These are phyloP conservation scores for Sporobolus alterniflorus DNA, from an alignment of 202 grass and related monocot species.

Conservation along the genomic window DNA sequence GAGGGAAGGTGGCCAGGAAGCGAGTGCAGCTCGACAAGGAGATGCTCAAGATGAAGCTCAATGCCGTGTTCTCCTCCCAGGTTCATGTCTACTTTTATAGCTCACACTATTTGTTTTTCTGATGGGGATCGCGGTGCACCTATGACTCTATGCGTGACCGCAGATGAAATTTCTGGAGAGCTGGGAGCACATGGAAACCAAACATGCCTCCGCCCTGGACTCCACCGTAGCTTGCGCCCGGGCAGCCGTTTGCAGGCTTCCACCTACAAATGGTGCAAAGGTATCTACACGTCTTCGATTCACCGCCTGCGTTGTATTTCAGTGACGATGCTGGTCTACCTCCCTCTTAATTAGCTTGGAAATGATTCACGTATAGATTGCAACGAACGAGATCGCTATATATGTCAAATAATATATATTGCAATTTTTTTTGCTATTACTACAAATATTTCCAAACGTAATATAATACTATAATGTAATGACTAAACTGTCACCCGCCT, in stretches of 20 bases:
- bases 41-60: constrained; percentile 46
- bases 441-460: no score
- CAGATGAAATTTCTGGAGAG: constrained; percentile 60
- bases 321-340: neutral
- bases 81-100: neutral
- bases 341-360: neutral
- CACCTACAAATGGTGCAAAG: constrained; percentile 55
- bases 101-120: neutral
- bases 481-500: neutral
- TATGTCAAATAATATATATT: neutral
- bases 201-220: constrained; percentile 37
- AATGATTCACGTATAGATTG: neutral
- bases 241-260: constrained; percentile 52
- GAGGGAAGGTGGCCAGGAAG: constrained; percentile 45
- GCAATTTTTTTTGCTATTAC: no score
- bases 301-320: no score
- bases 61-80: constrained; percentile 37
- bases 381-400: no score
- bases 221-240: constrained; percentile 28
- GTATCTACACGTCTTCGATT: neutral
- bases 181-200: constrained; percentile 38
- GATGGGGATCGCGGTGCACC: neutral
- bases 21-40: constrained; percentile 53
- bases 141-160: neutral
- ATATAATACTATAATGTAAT: neutral